These are phyloP conservation scores for Aciculosporium take DNA, from an alignment of 2,329 filamentous ascomycete species.

Conservation along the genomic window DNA sequence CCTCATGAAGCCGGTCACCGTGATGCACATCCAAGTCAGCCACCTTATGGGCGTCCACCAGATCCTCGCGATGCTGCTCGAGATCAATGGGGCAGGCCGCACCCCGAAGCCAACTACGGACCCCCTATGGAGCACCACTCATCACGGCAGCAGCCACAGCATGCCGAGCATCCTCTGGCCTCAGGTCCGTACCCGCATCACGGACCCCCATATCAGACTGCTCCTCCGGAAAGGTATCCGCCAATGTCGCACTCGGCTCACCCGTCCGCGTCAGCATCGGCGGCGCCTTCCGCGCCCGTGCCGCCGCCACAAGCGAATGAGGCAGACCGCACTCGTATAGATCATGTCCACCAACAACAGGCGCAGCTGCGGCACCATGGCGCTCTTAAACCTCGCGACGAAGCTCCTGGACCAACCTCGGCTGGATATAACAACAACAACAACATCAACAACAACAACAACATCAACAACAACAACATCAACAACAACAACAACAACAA, in stretches of 20 bases:
- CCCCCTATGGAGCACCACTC: conserved; percentile 27
- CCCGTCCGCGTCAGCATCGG: conserved; percentile 14
- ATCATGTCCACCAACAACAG: conserved; percentile 22
- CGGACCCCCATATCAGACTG: conserved; percentile 16
- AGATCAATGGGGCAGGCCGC: conserved; percentile 18
- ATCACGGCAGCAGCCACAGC: conserved; percentile 16
- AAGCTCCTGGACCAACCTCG: conserved; percentile 34
- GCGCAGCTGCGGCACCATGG: conserved; percentile 20
- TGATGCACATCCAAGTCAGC: conserved; percentile 29
- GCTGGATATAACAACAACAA: conserved; percentile 36
- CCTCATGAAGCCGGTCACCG: conserved; percentile 26
- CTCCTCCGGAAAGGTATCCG: conserved; percentile 21
- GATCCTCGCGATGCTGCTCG: conserved; percentile 22
- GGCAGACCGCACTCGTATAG: conserved; percentile 34
- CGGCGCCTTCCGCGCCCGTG: conserved; percentile 16
- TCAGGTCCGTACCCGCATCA: conserved; percentile 24
- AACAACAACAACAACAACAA: no score
- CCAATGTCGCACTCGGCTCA: conserved; percentile 22
- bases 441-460: no score
- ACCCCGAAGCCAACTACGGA: conserved; percentile 19
- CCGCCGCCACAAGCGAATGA: conserved; percentile 29
- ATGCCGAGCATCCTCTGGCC: conserved; percentile 33
- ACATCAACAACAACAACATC: no score
- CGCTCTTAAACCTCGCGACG: conserved; percentile 30
- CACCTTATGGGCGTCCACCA: conserved; percentile 28